Evolutionary conservation across 2,329 filamentous ascomycete genomes (phyloP).

Genomic region (Nannizziopsis arthrosporioides): DNA sequence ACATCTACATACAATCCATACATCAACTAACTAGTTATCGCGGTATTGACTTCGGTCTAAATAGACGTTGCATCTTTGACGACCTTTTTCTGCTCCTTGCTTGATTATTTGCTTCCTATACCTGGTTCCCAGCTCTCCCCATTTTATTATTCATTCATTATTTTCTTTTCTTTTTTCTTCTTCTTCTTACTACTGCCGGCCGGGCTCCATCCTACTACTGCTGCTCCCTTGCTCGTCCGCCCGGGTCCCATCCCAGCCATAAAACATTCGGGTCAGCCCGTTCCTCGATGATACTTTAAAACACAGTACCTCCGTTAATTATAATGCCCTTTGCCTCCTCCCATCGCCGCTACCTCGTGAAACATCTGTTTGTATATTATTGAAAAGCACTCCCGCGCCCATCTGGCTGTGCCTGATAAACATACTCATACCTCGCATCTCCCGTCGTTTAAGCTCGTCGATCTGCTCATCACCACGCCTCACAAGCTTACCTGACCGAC

Average conservation of each 20-base stretch:
- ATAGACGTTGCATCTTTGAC: slow-evolving; percentile 11
- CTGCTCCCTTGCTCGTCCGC: not conserved
- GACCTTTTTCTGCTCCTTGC: no score
- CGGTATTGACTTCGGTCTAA: slow-evolving; percentile 10
- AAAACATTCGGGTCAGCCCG: slow-evolving; percentile 9
- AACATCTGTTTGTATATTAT: slow-evolving; percentile 11
- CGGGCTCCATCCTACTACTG: no score
- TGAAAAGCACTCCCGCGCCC: not conserved
- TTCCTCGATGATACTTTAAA: not conserved
- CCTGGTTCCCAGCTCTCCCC: slow-evolving; percentile 8
- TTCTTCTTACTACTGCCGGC: not conserved
- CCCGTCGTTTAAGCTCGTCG: slow-evolving; percentile 8
- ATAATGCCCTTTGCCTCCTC: slow-evolving; percentile 7
- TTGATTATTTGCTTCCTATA: not conserved
- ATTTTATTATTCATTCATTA: no score
- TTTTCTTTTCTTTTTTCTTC: not conserved
- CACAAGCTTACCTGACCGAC: not conserved
- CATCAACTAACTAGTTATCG: no score
- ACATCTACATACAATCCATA: no score
- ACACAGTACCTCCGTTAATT: not conserved
- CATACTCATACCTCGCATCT: slow-evolving; percentile 7
- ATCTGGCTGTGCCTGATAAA: slow-evolving; percentile 3
- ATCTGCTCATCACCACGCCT: slow-evolving; percentile 8
- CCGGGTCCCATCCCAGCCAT: slow-evolving; percentile 2
- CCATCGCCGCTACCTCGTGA: slow-evolving; percentile 2